A percentile compares a stretch with the other conserved stretches of the same genome.
These are phyloP conservation scores for Neurospora sp. DNA, from an alignment of 495 filamentous ascomycete genomes.

Conservation along the genomic window DNA sequence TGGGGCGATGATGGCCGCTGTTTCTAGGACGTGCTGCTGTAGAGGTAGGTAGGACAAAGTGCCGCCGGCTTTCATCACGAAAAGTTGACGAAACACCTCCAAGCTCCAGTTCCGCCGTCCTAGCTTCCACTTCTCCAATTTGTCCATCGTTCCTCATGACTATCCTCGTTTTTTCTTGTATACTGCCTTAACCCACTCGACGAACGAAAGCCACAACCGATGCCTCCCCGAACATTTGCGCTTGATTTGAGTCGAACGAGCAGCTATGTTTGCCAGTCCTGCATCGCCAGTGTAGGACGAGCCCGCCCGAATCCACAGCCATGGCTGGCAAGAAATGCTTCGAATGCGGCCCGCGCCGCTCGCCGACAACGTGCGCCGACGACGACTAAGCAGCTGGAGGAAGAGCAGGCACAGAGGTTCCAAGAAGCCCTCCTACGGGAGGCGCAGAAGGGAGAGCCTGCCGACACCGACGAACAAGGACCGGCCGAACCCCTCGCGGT, in stretches of 20 bases:
- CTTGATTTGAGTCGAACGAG: conserved; percentile 17
- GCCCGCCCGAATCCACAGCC: conserved; percentile 7
- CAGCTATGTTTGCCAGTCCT: conserved; percentile 27
- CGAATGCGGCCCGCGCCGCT: conserved; percentile 5
- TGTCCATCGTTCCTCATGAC: neutral
- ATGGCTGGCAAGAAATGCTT: conserved; percentile 14
- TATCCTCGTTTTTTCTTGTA: neutral
- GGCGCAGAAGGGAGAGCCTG: neutral
- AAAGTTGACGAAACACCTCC: neutral
- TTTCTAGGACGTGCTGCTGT: neutral
- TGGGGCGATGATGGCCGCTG: neutral
- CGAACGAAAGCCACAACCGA: neutral
- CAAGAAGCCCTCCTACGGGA: neutral
- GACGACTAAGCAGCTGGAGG: neutral
- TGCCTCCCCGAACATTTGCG: conserved; percentile 21
- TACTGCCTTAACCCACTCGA: neutral
- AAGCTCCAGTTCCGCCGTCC: neutral
- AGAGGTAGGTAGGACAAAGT: neutral
- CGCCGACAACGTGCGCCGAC: neutral
- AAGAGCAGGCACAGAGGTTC: neutral
- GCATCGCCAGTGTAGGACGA: conserved; percentile 16
- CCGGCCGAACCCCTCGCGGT: conserved; percentile 13
- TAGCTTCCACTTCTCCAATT: neutral
- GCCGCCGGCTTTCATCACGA: neutral
- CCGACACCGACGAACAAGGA: neutral